Evolutionary conservation across 805 yeast species (phyloP).

Genomic region (Suhomyces sp.): DNA sequence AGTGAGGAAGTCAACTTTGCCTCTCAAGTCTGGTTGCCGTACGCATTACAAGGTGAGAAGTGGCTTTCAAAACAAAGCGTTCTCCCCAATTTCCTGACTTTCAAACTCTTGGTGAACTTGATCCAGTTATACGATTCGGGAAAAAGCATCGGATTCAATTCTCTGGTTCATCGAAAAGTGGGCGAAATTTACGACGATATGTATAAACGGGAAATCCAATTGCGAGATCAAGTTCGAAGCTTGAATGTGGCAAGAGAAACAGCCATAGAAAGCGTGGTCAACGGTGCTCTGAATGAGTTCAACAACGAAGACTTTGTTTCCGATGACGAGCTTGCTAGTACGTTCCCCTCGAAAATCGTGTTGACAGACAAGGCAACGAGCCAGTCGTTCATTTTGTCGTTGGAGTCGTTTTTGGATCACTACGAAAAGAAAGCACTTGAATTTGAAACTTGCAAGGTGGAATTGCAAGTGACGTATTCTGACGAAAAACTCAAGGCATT

Average conservation of each 20-base stretch:
- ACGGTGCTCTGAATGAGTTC: background rate
- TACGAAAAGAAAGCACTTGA: slow-evolving; percentile 7
- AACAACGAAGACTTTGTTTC: slow-evolving; percentile 42
- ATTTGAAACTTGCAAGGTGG: slow-evolving; percentile 22
- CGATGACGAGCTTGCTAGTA: slow-evolving; percentile 49
- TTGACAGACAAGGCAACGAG: slow-evolving; percentile 26
- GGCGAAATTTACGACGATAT: slow-evolving; percentile 31
- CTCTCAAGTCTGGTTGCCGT: slow-evolving; percentile 52
- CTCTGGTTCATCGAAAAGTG: slow-evolving; percentile 32
- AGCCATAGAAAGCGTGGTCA: slow-evolving; percentile 8
- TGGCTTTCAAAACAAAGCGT: slow-evolving; percentile 51
- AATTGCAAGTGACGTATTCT: slow-evolving; percentile 45
- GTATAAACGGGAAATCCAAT: slow-evolving; percentile 41
- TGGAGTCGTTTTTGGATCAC: slow-evolving; percentile 28
- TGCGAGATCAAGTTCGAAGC: slow-evolving; percentile 37
- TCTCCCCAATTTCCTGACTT: slow-evolving; percentile 52
- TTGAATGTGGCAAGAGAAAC: slow-evolving; percentile 26
- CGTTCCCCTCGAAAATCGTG: slow-evolving; percentile 56
- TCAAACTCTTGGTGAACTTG: slow-evolving; percentile 47
- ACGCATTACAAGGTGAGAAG: slow-evolving; percentile 45
- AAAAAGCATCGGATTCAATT: slow-evolving; percentile 28
- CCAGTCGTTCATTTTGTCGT: slow-evolving; percentile 32
- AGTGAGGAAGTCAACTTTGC: slow-evolving; percentile 60
- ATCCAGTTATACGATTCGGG: slow-evolving; percentile 41
- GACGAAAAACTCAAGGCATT: slow-evolving; percentile 51